These are phyloP conservation scores for Talaromyces albobiverticillius DNA, from an alignment of 2,329 filamentous ascomycete species.

Conservation along the genomic window DNA sequence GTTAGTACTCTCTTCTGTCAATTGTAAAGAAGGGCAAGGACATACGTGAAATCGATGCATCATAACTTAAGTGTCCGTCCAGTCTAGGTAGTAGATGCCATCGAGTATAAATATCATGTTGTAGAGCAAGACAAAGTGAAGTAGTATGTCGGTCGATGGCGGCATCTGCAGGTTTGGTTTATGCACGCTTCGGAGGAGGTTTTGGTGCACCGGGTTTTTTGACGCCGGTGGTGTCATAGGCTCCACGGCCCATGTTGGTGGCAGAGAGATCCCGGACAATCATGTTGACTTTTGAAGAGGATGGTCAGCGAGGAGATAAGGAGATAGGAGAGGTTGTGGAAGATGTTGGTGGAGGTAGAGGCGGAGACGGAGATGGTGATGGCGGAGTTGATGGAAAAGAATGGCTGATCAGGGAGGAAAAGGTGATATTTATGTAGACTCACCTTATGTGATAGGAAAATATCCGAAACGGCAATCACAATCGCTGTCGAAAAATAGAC, in stretches of 20 bases:
- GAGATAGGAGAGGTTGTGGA: not conserved
- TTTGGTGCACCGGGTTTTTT: slow-evolving; percentile 47
- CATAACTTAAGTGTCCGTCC: not conserved
- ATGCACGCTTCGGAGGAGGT: slow-evolving; percentile 38
- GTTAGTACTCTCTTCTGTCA: not conserved
- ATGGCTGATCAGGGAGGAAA: not conserved
- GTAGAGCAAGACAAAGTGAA: not conserved
- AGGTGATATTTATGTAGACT: slow-evolving; percentile 10
- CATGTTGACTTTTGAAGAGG: slow-evolving; percentile 31
- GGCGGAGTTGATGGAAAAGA: too few species aligned
- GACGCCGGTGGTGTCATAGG: slow-evolving; percentile 52
- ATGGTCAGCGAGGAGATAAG: not conserved
- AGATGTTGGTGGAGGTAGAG: not conserved
- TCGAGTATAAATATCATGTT: not conserved
- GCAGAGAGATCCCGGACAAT: slow-evolving; percentile 39
- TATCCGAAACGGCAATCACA: slow-evolving; percentile 3
- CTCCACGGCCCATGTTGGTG: slow-evolving; percentile 51
- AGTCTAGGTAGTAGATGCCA: too few species aligned
- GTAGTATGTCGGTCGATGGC: too few species aligned
- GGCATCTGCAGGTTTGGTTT: not conserved
- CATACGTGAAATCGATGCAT: not conserved
- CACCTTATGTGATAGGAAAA: slow-evolving; percentile 11
- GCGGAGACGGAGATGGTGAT: not conserved
- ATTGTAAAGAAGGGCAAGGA: not conserved
- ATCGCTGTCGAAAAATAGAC: slow-evolving; percentile 3